Evolutionary conservation across 306 rosid genomes (phyloP).

Genomic region (Glycine soja): DNA sequence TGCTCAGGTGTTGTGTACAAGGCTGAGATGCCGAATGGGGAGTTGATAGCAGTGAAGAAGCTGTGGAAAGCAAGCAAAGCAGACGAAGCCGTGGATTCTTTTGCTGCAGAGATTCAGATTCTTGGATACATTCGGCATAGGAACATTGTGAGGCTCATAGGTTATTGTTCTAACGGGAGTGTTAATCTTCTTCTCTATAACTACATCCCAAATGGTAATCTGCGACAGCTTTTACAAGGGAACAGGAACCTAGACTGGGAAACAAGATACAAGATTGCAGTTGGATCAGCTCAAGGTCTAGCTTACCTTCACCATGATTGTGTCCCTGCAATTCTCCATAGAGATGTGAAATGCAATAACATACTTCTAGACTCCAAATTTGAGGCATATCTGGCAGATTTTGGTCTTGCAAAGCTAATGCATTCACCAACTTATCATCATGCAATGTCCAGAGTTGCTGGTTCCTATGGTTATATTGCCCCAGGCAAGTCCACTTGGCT

Average conservation of each 20-base stretch:
- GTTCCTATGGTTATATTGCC: conserved; percentile 97
- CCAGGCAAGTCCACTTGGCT: conserved; percentile 68
- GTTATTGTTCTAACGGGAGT: conserved; percentile 91
- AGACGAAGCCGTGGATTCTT: conserved; percentile 86
- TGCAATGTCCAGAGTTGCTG: conserved; percentile 97
- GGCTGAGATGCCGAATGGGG: conserved; percentile 86
- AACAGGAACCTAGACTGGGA: conserved; percentile 94
- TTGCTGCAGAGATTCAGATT: conserved; percentile 94
- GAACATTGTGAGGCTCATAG: conserved; percentile 89
- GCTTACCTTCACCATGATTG: conserved; percentile 98
- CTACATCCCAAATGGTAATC: conserved; percentile 90
- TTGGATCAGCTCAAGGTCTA: conserved; percentile 93
- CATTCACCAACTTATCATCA: conserved; percentile 81
- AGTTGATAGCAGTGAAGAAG: conserved; percentile 89
- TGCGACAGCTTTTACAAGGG: conserved; percentile 82
- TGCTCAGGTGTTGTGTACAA: conserved; percentile 87
- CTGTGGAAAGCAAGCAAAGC: conserved; percentile 90
- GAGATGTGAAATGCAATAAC: conserved; percentile 98
- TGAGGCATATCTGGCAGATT: conserved; percentile 93
- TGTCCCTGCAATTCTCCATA: conserved; percentile 89
- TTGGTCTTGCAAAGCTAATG: conserved; percentile 96
- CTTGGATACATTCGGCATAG: conserved; percentile 96
- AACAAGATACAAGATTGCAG: conserved; percentile 93
- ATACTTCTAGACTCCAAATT: conserved; percentile 90
- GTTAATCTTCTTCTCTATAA: conserved; percentile 93